Conservation (phyloP, 169 alveolate species). For the Plasmodium cynomolgi region DNA sequence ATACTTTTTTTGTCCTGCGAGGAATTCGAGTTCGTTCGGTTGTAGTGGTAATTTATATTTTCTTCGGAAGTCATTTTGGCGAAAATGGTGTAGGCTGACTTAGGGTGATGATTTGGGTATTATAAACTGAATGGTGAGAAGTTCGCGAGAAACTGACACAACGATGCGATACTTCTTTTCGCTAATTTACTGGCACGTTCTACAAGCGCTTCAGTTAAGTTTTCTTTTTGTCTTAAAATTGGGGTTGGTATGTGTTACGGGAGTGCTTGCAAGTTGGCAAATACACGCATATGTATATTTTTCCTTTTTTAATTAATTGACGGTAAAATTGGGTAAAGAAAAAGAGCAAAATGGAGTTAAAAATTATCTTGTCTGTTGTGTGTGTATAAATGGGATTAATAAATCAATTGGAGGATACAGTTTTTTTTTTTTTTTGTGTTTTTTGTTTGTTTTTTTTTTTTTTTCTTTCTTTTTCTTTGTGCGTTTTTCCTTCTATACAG, state of each 20-base stretch:
- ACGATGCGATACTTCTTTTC: not conserved
- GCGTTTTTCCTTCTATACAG: not conserved
- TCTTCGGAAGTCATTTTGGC: constrained; percentile 51
- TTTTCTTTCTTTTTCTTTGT: not conserved
- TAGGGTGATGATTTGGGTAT: not conserved
- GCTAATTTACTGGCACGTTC: not conserved
- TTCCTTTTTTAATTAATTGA: not conserved
- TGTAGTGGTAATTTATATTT: constrained; percentile 26
- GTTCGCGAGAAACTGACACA: not conserved
- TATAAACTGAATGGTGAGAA: not conserved
- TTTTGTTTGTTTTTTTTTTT: not conserved
- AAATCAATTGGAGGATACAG: not conserved
- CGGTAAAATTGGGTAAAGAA: not conserved
- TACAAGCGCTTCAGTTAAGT: not conserved
- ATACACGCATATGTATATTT: not conserved
- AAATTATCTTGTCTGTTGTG: not conserved
- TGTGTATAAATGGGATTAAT: not conserved
- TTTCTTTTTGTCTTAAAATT: not conserved
- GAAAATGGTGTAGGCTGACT: not conserved
- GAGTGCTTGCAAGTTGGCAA: not conserved
- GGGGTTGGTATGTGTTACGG: not conserved
- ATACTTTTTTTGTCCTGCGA: constrained; percentile 46
- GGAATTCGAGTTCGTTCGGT: constrained; percentile 15
- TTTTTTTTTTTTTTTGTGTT: not conserved
- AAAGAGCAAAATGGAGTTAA: not conserved